Conservation (phyloP, 83 land plant species). For the Diphasiastrum complanatum region DNA sequence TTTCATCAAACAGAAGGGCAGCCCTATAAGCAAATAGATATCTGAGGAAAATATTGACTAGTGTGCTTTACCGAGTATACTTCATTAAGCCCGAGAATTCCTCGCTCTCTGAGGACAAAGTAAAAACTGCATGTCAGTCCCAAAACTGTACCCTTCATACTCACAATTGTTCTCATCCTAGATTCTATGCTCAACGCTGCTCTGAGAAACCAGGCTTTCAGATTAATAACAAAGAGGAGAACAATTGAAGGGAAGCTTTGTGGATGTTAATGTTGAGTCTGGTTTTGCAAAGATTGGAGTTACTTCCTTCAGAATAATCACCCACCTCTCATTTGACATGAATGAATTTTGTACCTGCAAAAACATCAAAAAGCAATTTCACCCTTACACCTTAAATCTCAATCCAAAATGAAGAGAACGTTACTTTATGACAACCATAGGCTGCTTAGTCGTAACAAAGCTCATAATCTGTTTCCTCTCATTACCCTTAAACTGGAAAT, state of each 20-base stretch:
- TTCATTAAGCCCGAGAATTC: conserved; percentile 17
- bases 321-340: neutral
- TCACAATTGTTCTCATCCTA: neutral
- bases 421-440: too few species aligned
- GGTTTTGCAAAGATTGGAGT: too few species aligned
- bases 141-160: neutral
- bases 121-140: neutral
- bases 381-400: neutral
- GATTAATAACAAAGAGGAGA: too few species aligned
- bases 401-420: neutral
- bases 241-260: too few species aligned
- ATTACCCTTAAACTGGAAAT: too few species aligned
- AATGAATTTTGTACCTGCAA: neutral
- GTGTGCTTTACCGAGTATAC: conserved; percentile 13
- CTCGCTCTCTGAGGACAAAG: conserved; percentile 10
- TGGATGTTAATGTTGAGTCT: too few species aligned
- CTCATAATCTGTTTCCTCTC: too few species aligned
- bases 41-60: too few species aligned
- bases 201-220: too few species aligned
- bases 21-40: too few species aligned
- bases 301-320: too few species aligned
- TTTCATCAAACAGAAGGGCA: neutral
- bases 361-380: neutral
- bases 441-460: too few species aligned
- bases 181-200: conserved; percentile 1